These are phyloP conservation scores for Kokia cookei DNA, from an alignment of 441 rosid genomes.

Conservation along the genomic window DNA sequence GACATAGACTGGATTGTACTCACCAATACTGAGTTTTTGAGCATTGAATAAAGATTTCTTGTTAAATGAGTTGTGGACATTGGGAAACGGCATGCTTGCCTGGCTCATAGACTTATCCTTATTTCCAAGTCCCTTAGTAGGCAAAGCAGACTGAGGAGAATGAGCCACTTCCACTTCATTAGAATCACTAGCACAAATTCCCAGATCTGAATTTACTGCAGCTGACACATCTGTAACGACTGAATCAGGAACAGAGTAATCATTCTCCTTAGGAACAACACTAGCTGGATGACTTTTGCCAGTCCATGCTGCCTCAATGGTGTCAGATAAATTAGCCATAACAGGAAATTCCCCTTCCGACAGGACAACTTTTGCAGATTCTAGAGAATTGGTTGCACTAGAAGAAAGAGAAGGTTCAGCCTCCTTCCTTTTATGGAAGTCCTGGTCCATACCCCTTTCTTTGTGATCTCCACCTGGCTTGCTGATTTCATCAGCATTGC, in stretches of 20 bases:
- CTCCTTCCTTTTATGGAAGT: constrained; percentile 29
- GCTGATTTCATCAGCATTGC: constrained; percentile 16
- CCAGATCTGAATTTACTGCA: constrained; percentile 17
- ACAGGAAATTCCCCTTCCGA: constrained; percentile 57
- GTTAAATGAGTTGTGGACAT: constrained; percentile 38
- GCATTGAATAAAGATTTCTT: constrained; percentile 32
- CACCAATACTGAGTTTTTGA: constrained; percentile 41
- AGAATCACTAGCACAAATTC: constrained; percentile 12
- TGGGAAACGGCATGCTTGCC: constrained; percentile 44
- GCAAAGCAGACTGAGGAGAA: constrained; percentile 21
- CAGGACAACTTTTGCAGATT: constrained; percentile 36
- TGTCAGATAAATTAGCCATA: constrained; percentile 46
- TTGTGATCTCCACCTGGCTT: constrained; percentile 25
- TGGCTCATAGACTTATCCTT: constrained; percentile 26
- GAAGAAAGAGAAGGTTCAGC: constrained; percentile 26
- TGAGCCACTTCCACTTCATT: constrained; percentile 19
- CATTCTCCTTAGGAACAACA: constrained; percentile 29
- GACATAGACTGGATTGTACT: constrained; percentile 42
- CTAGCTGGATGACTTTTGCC: constrained; percentile 43
- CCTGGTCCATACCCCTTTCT: constrained; percentile 23
- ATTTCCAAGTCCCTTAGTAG: constrained; percentile 23
- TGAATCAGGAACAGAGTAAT: constrained; percentile 27
- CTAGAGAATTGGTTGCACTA: constrained; percentile 29
- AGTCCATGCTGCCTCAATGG: constrained; percentile 81
- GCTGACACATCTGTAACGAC: constrained; percentile 18